phyloP scores from a whole-genome alignment of 2,329 filamentous ascomycete genomes.

The Claviceps sp. region DNA sequence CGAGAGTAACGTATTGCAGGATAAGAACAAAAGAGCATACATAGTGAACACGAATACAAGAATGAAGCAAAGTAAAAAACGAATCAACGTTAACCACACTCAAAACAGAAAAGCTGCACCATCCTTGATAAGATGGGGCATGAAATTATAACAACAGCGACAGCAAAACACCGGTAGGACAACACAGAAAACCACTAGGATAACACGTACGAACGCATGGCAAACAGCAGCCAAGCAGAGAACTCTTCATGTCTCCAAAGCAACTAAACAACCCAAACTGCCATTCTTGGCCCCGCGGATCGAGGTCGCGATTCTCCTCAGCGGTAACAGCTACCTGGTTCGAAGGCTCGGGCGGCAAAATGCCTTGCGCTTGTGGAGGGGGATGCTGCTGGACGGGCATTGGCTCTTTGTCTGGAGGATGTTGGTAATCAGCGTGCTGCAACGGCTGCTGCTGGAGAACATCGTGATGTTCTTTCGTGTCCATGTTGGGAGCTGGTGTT shows the following conservation, averaged over 20 bases:
- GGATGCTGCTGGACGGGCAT: not conserved
- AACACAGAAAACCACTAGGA: not conserved
- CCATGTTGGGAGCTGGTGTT: not conserved
- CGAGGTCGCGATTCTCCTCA: not conserved
- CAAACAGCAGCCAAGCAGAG: slow-evolving; percentile 24
- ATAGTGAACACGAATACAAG: not conserved
- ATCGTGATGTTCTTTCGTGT: not conserved
- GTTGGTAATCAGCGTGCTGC: not conserved
- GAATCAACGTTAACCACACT: too few species aligned
- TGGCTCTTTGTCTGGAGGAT: not conserved
- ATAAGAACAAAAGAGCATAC: not conserved
- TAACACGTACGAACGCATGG: slow-evolving; percentile 30
- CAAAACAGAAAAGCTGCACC: too few species aligned
- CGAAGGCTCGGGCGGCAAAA: not conserved
- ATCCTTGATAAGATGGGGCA: too few species aligned
- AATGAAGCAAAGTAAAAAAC: not conserved
- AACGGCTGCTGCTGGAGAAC: not conserved
- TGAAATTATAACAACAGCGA: too few species aligned
- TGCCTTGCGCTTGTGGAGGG: not conserved
- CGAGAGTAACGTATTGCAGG: too few species aligned
- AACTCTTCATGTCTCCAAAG: slow-evolving; percentile 23
- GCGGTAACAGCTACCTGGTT: not conserved
- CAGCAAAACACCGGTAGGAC: not conserved
- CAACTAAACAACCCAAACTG: slow-evolving; percentile 26
- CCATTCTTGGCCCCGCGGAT: slow-evolving; percentile 22